Evolutionary conservation across 805 yeast genomes (phyloP).

Genomic region (Yarrowia divulgata): DNA sequence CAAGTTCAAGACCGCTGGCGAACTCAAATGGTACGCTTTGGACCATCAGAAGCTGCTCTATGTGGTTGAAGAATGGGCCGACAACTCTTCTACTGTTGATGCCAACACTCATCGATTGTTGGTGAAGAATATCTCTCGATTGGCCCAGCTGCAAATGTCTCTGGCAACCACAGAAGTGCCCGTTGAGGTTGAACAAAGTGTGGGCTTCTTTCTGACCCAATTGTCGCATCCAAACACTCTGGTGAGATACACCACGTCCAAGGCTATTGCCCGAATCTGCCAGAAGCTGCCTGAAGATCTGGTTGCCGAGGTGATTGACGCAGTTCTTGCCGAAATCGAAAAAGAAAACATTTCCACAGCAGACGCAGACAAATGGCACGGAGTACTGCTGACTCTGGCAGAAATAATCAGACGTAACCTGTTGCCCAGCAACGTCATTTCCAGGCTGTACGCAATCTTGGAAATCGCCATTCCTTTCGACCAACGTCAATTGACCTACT

Average conservation of each 20-base stretch:
- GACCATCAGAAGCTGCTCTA: constrained; percentile 28
- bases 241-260: constrained; percentile 71
- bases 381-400: constrained; percentile 64
- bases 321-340: constrained; percentile 46
- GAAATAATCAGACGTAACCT: constrained; percentile 52
- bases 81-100: not conserved
- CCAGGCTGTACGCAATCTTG: constrained; percentile 49
- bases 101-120: constrained; percentile 21
- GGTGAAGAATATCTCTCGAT: constrained; percentile 21
- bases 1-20: constrained; percentile 12
- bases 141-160: constrained; percentile 18
- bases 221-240: constrained; percentile 40
- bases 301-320: constrained; percentile 49
- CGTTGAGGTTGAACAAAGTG: constrained; percentile 18
- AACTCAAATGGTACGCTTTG: constrained; percentile 38
- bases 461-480: constrained; percentile 62
- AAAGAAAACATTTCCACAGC: constrained; percentile 41
- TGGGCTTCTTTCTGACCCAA: constrained; percentile 18
- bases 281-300: constrained; percentile 46
- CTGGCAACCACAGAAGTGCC: constrained; percentile 8
- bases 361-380: constrained; percentile 57
- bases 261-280: constrained; percentile 63
- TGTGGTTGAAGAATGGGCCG: constrained; percentile 23
- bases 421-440: constrained; percentile 39
- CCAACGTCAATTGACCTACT: constrained; percentile 59